Evolutionary conservation across 208 protist species (phyloP).

Genomic region (Kentomonas sorsogonicus): DNA sequence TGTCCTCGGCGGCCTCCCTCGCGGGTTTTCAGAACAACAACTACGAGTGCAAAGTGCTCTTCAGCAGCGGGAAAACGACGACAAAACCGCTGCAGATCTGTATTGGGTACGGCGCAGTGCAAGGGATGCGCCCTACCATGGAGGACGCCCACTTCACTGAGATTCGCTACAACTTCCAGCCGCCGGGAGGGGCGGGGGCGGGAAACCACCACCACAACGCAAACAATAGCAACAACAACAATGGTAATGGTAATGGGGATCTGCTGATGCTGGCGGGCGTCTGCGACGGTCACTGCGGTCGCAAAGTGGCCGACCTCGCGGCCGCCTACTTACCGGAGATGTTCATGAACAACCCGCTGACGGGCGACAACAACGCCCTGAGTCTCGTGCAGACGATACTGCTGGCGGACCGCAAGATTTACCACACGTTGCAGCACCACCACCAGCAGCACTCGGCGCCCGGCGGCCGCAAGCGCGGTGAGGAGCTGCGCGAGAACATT

Average conservation of each 20-base stretch:
- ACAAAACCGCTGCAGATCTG: slow-evolving; percentile 38
- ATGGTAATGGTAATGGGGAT: slow-evolving; percentile 4
- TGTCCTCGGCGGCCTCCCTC: no score
- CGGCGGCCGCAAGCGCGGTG: no score
- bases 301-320: slow-evolving; percentile 57
- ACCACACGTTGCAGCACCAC: no score
- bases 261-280: slow-evolving; percentile 54
- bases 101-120: slow-evolving; percentile 48
- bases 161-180: no score
- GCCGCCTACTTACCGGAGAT: slow-evolving; percentile 54
- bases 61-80: slow-evolving; percentile 61
- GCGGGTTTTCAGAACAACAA: no score
- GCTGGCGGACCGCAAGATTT: slow-evolving; percentile 53
- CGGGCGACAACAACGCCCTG: slow-evolving; percentile 71
- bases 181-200: no score
- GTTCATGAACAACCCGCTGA: slow-evolving; percentile 46
- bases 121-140: slow-evolving; percentile 77
- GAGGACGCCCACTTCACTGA: slow-evolving; percentile 72
- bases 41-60: slow-evolving; percentile 73
- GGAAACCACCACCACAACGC: not conserved
- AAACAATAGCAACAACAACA: not conserved
- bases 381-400: slow-evolving; percentile 71
- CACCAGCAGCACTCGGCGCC: no score
- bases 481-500: no score
- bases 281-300: slow-evolving; percentile 81